Conservation (phyloP, 257 asterid species). For the Hygrophila difformis region DNA sequence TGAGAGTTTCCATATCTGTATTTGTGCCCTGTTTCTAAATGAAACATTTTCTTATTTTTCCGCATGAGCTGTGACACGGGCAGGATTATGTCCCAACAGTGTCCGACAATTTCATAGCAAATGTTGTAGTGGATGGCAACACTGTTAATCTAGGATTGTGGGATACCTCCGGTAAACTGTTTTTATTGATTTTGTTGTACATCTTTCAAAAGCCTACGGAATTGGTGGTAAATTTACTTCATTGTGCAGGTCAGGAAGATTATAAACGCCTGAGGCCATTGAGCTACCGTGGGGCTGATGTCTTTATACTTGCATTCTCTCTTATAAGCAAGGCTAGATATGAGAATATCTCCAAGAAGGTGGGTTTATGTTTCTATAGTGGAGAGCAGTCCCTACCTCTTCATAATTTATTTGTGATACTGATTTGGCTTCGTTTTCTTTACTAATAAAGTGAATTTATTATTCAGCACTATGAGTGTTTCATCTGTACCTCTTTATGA, state of each 20-base stretch:
- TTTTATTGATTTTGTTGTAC: not conserved
- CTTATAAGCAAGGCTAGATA: conserved; percentile 85
- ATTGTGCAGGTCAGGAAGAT: conserved; percentile 63
- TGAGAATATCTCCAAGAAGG: conserved; percentile 61
- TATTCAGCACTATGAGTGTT: no score
- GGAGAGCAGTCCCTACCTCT: not conserved
- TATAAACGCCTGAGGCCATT: conserved; percentile 66
- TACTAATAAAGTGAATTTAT: not conserved
- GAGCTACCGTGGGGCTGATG: conserved; percentile 87
- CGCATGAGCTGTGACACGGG: not conserved
- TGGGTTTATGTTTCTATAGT: conserved; percentile 8
- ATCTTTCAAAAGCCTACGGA: conserved; percentile 10
- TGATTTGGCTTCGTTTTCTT: conserved; percentile 1
- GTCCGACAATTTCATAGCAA: conserved; percentile 74
- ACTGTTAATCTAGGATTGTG: conserved; percentile 64
- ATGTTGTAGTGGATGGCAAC: conserved; percentile 72
- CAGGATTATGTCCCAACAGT: conserved; percentile 87
- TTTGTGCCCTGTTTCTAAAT: not conserved
- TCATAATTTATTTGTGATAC: not conserved
- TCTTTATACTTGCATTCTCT: conserved; percentile 73
- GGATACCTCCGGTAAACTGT: conserved; percentile 68
- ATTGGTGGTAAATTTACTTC: not conserved
- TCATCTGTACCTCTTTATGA: not conserved
- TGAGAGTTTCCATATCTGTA: not conserved
- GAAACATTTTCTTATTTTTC: not conserved